Conservation (phyloP, 305 asterid species). For the Fraxinus ornus region DNA sequence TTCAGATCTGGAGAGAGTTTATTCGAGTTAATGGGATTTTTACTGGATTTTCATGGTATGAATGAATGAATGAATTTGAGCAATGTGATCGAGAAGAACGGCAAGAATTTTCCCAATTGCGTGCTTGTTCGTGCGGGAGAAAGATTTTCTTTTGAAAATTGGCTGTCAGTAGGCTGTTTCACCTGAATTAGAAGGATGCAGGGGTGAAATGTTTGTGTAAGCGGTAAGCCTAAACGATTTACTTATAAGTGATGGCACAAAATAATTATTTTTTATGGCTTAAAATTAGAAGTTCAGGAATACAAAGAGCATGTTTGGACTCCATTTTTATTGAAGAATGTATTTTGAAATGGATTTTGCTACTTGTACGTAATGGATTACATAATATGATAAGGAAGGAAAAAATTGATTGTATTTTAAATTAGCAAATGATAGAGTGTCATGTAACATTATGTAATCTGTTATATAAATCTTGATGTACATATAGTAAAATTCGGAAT, state of each 20-base stretch:
- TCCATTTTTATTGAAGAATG: no score
- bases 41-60: not conserved
- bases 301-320: no score
- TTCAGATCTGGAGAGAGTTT: slow-evolving; percentile 1
- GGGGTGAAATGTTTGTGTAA: not conserved
- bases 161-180: not conserved
- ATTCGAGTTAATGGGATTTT: not conserved
- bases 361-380: no score
- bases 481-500: no score
- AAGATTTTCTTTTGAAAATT: not conserved
- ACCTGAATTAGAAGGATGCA: not conserved
- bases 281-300: not conserved
- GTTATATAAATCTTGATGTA: no score
- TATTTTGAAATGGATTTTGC: no score
- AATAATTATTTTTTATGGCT: not conserved
- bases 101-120: slow-evolving; percentile 1
- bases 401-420: no score
- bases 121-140: not conserved
- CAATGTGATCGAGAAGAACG: not conserved
- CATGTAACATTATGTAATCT: no score
- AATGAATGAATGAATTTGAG: not conserved
- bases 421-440: no score
- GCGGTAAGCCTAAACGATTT: not conserved
- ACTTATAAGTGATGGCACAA: not conserved
- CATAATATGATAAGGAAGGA: no score